Conservation (phyloP, 2,329 filamentous ascomycete genomes). For the Cladosporium velox region DNA sequence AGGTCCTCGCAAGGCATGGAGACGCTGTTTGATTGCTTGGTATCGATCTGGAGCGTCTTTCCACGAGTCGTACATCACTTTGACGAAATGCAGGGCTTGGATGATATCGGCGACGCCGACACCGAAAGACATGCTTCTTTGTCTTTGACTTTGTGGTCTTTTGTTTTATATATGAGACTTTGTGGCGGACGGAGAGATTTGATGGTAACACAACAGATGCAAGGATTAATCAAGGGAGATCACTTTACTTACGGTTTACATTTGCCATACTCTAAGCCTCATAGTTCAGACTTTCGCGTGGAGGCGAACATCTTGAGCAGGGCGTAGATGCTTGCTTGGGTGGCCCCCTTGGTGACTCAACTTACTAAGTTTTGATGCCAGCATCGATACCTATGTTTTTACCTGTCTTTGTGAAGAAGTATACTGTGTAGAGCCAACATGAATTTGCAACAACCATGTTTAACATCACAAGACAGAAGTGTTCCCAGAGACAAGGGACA, state of each 20-base stretch:
- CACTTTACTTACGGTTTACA: not conserved
- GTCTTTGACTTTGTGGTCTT: not conserved
- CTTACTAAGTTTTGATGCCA: not conserved
- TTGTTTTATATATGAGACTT: not conserved
- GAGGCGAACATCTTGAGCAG: not conserved
- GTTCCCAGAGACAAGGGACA: not conserved
- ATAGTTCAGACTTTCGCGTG: not conserved
- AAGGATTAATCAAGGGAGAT: not conserved
- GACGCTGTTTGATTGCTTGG: slow-evolving; percentile 1
- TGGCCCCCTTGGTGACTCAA: not conserved
- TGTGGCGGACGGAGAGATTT: not conserved
- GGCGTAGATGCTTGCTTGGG: not conserved
- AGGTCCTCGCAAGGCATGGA: not conserved
- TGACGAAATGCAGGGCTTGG: not conserved
- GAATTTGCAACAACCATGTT: not conserved
- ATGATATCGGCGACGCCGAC: slow-evolving; percentile 3
- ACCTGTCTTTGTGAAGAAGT: not conserved
- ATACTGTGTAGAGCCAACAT: not conserved
- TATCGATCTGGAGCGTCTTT: slow-evolving; percentile 7
- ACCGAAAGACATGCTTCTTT: not conserved
- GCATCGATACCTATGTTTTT: not conserved
- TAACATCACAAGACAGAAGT: not conserved
- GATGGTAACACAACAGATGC: not conserved
- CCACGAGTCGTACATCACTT: slow-evolving; percentile 2
- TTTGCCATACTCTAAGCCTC: not conserved